Base-by-base conservation (phyloP, 148 eudicot genomes). In the Vaccinium macrocarpon region DNA sequence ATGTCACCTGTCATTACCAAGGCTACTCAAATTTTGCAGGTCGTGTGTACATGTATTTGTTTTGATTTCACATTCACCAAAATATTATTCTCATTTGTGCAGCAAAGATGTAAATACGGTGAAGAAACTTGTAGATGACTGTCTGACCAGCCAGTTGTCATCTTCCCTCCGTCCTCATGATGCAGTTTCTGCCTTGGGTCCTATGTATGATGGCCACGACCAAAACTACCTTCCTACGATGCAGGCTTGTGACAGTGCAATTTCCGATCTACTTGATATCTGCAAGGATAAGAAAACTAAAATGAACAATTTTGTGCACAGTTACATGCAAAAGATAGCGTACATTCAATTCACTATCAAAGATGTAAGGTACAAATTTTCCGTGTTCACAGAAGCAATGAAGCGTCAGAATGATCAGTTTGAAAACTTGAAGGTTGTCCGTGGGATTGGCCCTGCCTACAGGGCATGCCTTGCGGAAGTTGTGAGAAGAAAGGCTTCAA, bases 131-230 rank as follows among this genome's bases (percentile, higher is more conserved):
- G 97, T 94, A 50, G 95, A 92, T 80, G 95, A 94, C 82, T 92
- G 95, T 88, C 81, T 92, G 76, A 86, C 89, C 48, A 89, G 90
- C 83, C 94, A 90, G 81, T 76, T 91, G 61, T 92, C 97, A 27
- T 86, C 94, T 55, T 93, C 98, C 73, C 91, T 95, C 21, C 98
- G 95, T 83, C 97, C 99, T 79, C 98, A 97, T 86, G 99, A 97
- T 90, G 98, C 98, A 42, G 99, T 95, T 88, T 97, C 98, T 55
- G 99, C 99, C 55, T 85, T 97, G 91, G 99, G 99, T 72, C 98
- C 94, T 4, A 95, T 97, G 94, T 97, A 97, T 82, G 95, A 94
- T 84, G 91, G 92, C 85, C 99, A 97, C 86, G 98, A 95, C 48
- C 93, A 92, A 83, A 93, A 79, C 88, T 90, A 93, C 80, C 92